Conservation (phyloP, 495 filamentous ascomycete species). For the Venustampulla echinocandica region DNA sequence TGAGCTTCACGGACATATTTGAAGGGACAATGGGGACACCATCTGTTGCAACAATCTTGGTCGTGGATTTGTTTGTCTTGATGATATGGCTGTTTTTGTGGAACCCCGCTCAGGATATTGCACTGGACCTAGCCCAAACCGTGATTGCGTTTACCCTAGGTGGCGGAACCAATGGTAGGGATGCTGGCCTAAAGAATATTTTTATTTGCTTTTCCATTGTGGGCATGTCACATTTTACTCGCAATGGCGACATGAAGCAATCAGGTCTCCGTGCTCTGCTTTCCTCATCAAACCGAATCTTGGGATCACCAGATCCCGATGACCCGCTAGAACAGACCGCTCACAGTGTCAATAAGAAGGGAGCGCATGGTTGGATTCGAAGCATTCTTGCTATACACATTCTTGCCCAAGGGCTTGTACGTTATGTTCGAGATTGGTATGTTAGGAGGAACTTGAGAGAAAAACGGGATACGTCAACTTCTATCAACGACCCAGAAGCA, state of each 20-base stretch:
- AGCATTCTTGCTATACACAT: slow-evolving; percentile 79
- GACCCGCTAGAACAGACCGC: slow-evolving; percentile 34
- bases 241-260: slow-evolving; percentile 37
- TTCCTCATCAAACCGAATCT: slow-evolving; percentile 14
- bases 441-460: slow-evolving; percentile 35
- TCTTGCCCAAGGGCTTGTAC: slow-evolving; percentile 67
- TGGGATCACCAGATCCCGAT: slow-evolving; percentile 26
- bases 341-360: slow-evolving; percentile 37
- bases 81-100: slow-evolving; percentile 84
- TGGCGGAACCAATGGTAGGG: slow-evolving; percentile 71
- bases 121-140: slow-evolving; percentile 89
- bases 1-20: slow-evolving; percentile 57
- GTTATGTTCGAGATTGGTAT: slow-evolving; percentile 53
- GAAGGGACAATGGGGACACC: slow-evolving; percentile 62
- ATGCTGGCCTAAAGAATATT: slow-evolving; percentile 61
- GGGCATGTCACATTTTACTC: slow-evolving; percentile 48
- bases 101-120: slow-evolving; percentile 78
- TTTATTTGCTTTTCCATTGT: slow-evolving; percentile 77
- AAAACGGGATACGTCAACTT: slow-evolving; percentile 31
- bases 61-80: slow-evolving; percentile 73
- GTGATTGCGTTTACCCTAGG: slow-evolving; percentile 92
- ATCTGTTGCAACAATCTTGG: slow-evolving; percentile 70
- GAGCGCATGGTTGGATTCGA: slow-evolving; percentile 42
- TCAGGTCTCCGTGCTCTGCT: slow-evolving; percentile 38
- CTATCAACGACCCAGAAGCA: slow-evolving; percentile 46